These are phyloP conservation scores for Singerocomus inundabilis DNA, from an alignment of 1,284 basidiomycete genomes.

Conservation along the genomic window DNA sequence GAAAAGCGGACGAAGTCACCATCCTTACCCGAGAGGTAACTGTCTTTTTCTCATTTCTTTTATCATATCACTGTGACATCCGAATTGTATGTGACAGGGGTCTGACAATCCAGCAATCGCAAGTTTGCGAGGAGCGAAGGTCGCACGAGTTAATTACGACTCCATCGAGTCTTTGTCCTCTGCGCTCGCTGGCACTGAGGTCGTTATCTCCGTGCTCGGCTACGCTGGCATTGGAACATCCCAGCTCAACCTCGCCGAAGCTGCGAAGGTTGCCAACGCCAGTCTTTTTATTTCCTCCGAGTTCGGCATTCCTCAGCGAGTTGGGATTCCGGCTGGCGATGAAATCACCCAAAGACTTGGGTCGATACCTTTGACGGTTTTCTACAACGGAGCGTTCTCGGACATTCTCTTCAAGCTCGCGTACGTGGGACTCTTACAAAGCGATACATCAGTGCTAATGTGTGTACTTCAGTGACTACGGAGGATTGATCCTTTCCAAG, in stretches of 20 bases:
- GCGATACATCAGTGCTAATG: too few species aligned
- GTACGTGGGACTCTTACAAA: background rate
- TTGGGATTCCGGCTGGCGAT: background rate
- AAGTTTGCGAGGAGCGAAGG: background rate
- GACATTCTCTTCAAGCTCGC: slow-evolving; percentile 5
- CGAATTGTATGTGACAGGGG: background rate
- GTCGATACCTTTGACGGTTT: background rate
- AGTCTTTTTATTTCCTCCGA: slow-evolving; percentile 1
- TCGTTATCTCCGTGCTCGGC: slow-evolving; percentile 2
- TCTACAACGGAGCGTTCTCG: slow-evolving; percentile 1
- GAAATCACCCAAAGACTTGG: background rate
- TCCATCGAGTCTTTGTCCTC: background rate
- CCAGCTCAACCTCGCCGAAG: slow-evolving; percentile 3
- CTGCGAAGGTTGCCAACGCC: slow-evolving; percentile 1
- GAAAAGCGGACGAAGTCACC: background rate
- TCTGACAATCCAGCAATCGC: background rate
- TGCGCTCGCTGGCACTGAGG: background rate
- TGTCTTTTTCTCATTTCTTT: too few species aligned
- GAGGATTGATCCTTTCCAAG: slow-evolving; percentile 2
- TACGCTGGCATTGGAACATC: background rate
- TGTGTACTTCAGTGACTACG: background rate
- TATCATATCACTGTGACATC: background rate
- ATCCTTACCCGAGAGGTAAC: slow-evolving; percentile 1
- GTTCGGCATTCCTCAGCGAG: background rate
- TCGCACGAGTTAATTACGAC: background rate